Evolutionary conservation across 176 grass and related monocot genomes (phyloP).

Genomic region (Urochloa ruziziensis): DNA sequence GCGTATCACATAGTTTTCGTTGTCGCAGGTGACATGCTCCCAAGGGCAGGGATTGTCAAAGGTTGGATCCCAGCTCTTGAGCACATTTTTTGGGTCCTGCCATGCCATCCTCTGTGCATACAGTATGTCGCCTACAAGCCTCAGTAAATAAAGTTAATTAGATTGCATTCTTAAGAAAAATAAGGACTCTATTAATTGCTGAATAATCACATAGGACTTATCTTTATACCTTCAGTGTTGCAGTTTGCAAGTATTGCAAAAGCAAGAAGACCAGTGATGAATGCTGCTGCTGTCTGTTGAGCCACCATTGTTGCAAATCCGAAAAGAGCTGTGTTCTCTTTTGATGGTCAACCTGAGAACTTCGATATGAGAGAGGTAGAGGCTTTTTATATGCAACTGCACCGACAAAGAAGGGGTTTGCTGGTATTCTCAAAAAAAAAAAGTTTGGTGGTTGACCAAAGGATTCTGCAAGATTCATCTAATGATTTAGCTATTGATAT

Average conservation of each 20-base stretch:
- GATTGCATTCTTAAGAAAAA: neutral
- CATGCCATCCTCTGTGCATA: slow-evolving; percentile 19
- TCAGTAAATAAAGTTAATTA: neutral
- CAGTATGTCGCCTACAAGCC: slow-evolving; percentile 37
- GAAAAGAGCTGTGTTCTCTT: neutral
- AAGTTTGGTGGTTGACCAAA: neutral
- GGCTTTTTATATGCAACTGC: slow-evolving; percentile 19
- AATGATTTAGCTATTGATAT: neutral
- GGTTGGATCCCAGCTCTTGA: slow-evolving; percentile 49
- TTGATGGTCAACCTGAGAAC: neutral
- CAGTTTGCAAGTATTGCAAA: slow-evolving; percentile 1
- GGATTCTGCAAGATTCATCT: neutral
- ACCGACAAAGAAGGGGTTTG: neutral
- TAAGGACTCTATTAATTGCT: neutral
- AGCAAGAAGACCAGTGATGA: slow-evolving; percentile 7
- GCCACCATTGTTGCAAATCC: slow-evolving; percentile 1
- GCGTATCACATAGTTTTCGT: slow-evolving; percentile 12
- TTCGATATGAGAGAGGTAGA: neutral
- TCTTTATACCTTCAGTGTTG: slow-evolving; percentile 36
- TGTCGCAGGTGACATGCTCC: slow-evolving; percentile 30
- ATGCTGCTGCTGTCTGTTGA: neutral
- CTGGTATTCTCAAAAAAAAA: neutral
- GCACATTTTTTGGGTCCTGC: slow-evolving; percentile 19
- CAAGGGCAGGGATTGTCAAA: slow-evolving; percentile 34
- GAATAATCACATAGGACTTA: neutral